Conservation (phyloP, 805 yeast species). For the Martiniozyma abietophila region DNA sequence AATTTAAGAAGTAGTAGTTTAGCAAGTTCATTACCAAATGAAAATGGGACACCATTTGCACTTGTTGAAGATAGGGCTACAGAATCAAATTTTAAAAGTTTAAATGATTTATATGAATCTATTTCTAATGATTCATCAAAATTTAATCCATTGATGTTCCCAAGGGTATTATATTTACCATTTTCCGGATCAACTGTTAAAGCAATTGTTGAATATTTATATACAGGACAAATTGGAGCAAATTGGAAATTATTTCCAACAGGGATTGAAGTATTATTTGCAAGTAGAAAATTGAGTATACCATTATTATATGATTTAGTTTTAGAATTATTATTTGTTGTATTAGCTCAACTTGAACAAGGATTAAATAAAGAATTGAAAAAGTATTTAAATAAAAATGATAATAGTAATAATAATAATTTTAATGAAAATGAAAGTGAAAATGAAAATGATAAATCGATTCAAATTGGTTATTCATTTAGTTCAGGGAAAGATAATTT, state of each 20-base stretch:
- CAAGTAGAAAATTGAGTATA: constrained; percentile 57
- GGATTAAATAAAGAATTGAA: constrained; percentile 2
- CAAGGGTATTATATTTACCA: constrained; percentile 62
- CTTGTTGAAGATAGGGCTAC: too few species aligned
- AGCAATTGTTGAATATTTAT: constrained; percentile 64
- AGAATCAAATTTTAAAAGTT: too few species aligned
- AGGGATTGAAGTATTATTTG: constrained; percentile 50
- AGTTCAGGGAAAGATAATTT: constrained; percentile 9
- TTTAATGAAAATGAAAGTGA: constrained; percentile 3
- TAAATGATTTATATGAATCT: too few species aligned
- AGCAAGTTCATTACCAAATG: too few species aligned
- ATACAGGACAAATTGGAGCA: constrained; percentile 72
- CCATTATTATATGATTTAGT: constrained; percentile 65
- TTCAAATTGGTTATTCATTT: constrained; percentile 4
- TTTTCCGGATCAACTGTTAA: constrained; percentile 50
- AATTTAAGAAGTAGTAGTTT: too few species aligned
- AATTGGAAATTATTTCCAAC: constrained; percentile 68
- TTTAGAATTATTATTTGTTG: constrained; percentile 58
- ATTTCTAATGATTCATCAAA: constrained; percentile 1
- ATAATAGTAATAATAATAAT: constrained; percentile 1
- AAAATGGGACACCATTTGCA: too few species aligned
- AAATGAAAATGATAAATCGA: background rate
- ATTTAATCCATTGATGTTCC: constrained; percentile 30
- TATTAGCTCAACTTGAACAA: constrained; percentile 56
- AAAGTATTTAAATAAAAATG: background rate